A percentile compares a stretch with the other conserved stretches of the same genome.
Evolutionary conservation across 495 filamentous ascomycete species (phyloP).

Genomic region (Xylaria scruposa): DNA sequence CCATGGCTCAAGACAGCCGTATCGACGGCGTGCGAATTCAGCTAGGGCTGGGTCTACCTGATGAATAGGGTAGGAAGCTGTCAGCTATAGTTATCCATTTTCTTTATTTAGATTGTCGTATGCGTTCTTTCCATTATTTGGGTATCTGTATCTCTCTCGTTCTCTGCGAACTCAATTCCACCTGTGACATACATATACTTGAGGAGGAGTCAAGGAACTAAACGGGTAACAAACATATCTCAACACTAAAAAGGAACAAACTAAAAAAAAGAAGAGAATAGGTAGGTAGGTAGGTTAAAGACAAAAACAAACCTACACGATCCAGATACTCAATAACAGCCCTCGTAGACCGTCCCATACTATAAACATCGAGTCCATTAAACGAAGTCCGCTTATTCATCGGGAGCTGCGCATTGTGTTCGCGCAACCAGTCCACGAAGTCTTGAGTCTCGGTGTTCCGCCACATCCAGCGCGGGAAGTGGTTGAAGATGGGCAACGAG

Average conservation of each 20-base stretch:
- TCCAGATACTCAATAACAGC: slow-evolving; percentile 1
- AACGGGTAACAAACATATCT: too few relatives aligned
- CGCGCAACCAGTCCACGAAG: slow-evolving; percentile 48
- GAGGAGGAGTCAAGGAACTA: too few relatives aligned
- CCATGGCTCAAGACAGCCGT: slow-evolving; percentile 59
- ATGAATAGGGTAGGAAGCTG: not conserved
- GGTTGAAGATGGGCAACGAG: slow-evolving; percentile 51
- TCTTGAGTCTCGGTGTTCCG: slow-evolving; percentile 59
- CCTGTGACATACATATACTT: too few relatives aligned
- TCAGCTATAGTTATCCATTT: not conserved
- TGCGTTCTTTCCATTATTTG: too few relatives aligned
- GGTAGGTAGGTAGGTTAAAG: too few relatives aligned
- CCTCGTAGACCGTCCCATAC: not conserved
- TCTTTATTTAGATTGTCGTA: not conserved
- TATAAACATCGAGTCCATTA: not conserved
- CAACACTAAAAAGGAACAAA: too few relatives aligned
- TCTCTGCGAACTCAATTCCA: too few relatives aligned
- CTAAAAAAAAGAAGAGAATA: too few relatives aligned
- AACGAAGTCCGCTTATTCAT: not conserved
- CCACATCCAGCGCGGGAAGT: slow-evolving; percentile 66
- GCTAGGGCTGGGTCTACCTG: slow-evolving; percentile 36
- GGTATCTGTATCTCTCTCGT: too few relatives aligned
- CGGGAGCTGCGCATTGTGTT: slow-evolving; percentile 48
- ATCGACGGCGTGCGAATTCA: slow-evolving; percentile 52
- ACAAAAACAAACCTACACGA: too few relatives aligned